phyloP scores from a whole-genome alignment of 495 filamentous ascomycete genomes.

The Thozetella sp. region DNA sequence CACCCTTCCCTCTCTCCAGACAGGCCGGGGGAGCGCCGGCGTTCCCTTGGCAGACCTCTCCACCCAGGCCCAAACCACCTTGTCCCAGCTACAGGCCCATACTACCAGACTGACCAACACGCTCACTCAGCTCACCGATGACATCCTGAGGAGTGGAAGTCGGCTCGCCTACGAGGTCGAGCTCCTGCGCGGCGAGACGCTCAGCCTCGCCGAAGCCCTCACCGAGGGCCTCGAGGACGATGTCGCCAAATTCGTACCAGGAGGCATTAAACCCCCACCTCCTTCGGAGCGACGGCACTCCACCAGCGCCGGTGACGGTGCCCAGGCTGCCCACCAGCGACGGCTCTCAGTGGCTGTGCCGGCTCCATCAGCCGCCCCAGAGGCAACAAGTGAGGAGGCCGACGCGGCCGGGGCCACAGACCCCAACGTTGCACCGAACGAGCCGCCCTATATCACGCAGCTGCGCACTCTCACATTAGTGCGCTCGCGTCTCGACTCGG shows the following conservation, averaged over 20 bases:
- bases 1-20: conserved; percentile 66
- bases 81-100: conserved; percentile 86
- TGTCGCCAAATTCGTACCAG: conserved; percentile 68
- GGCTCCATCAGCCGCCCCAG: conserved; percentile 6
- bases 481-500: conserved; percentile 76
- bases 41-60: conserved; percentile 77
- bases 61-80: conserved; percentile 76
- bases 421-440: conserved; percentile 21
- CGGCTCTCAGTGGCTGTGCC: conserved; percentile 20
- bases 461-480: conserved; percentile 85
- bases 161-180: conserved; percentile 95
- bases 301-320: conserved; percentile 3
- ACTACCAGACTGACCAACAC: conserved; percentile 80
- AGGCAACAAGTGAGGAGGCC: not conserved
- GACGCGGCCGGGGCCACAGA: conserved; percentile 10
- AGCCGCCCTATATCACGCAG: conserved; percentile 73
- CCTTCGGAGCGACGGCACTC: conserved; percentile 7
- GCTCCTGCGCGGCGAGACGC: conserved; percentile 82
- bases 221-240: conserved; percentile 70
- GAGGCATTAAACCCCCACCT: conserved; percentile 34
- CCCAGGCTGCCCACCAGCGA: conserved; percentile 21
- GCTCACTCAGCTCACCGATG: conserved; percentile 88
- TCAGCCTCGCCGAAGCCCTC: conserved; percentile 74
- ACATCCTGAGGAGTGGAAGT: conserved; percentile 84
- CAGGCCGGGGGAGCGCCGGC: conserved; percentile 28